Evolutionary conservation across 139 green algal species (phyloP), one percentile per base, ranked within the genome.

Genomic region (Chlorella sp.): DNA sequence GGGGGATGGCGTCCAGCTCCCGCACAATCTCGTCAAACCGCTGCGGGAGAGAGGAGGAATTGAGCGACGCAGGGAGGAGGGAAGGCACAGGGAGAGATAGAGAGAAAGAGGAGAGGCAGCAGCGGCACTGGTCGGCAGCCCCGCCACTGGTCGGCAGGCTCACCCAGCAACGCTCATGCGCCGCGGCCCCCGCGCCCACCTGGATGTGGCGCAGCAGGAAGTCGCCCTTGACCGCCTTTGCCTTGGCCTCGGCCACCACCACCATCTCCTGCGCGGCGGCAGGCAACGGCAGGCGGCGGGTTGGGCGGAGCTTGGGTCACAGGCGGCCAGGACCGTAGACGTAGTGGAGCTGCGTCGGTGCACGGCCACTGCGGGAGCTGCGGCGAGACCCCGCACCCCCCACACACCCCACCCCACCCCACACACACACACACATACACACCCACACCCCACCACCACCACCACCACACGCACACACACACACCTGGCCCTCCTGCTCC

Each of bases 121-220:
- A 43, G 15, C 58, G 9, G 58, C 58, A 42, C n/a, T n/a, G n/a
- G n/a, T n/a, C n/a, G n/a, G n/a, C n/a, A n/a, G n/a, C n/a, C n/a
- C n/a, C n/a, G n/a, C n/a, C n/a, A n/a, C n/a, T n/a, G n/a, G n/a
- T n/a, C n/a, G n/a, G n/a, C n/a, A n/a, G n/a, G n/a, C n/a, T n/a
- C n/a, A n/a, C n/a, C n/a, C n/a, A n/a, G n/a, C n/a, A n/a, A n/a
- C n/a, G n/a, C n/a, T n/a, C n/a, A n/a, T n/a, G n/a, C n/a, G n/a
- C n/a, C n/a, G n/a, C n/a, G n/a, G n/a, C n/a, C n/a, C n/a, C n/a
- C n/a, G n/a, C n/a, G n/a, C n/a, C n/a, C n/a, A n/a, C n/a, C 29
- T 73, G 46, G 64, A 97, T 97, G 87, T 95, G 86, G 51, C 82
- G 79, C 40, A 79, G 58, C 29, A 97, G 82, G 74, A 95, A 94